A percentile compares a stretch with the other conserved stretches of the same genome.
Conservation (phyloP, 345 rosid genomes). For the Sonneratia caseolaris region DNA sequence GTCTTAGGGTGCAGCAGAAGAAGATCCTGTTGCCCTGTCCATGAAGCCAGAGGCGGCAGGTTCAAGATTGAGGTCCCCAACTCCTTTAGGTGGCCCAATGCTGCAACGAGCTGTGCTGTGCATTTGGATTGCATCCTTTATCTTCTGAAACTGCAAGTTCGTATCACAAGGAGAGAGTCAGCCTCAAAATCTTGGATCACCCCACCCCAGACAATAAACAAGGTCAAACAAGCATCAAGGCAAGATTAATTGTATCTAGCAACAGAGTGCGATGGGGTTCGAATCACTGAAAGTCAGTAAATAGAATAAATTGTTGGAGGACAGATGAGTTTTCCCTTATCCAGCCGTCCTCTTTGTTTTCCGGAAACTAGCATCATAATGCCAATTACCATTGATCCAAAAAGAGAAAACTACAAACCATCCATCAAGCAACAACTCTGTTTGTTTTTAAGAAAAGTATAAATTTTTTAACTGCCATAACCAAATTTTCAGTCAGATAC, state of each 20-base stretch:
- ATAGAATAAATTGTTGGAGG: neutral
- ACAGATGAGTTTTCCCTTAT: neutral
- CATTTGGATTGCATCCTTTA: slow-evolving; percentile 30
- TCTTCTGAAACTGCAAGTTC: slow-evolving; percentile 35
- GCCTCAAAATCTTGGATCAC: neutral
- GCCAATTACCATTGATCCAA: neutral
- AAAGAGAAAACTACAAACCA: no score
- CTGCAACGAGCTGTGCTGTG: slow-evolving; percentile 25
- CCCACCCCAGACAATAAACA: neutral
- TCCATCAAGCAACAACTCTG: no score
- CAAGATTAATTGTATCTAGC: no score
- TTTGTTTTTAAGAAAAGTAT: no score
- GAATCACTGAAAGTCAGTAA: neutral
- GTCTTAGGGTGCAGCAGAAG: neutral
- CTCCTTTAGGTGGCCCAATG: slow-evolving; percentile 18
- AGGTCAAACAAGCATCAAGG: neutral
- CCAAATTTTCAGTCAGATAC: neutral
- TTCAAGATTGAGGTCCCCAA: slow-evolving; percentile 28
- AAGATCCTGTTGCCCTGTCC: slow-evolving; percentile 17
- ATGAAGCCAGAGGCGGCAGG: slow-evolving; percentile 7
- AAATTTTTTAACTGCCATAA: neutral
- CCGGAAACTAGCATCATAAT: no score
- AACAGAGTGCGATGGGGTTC: no score
- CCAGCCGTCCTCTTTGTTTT: neutral
- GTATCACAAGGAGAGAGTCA: neutral